Percentiles rank a stretch among this genome's conserved stretches.
Conservation (phyloP, 2,329 filamentous ascomycete genomes). For the Bimuria novae-zelandiae region DNA sequence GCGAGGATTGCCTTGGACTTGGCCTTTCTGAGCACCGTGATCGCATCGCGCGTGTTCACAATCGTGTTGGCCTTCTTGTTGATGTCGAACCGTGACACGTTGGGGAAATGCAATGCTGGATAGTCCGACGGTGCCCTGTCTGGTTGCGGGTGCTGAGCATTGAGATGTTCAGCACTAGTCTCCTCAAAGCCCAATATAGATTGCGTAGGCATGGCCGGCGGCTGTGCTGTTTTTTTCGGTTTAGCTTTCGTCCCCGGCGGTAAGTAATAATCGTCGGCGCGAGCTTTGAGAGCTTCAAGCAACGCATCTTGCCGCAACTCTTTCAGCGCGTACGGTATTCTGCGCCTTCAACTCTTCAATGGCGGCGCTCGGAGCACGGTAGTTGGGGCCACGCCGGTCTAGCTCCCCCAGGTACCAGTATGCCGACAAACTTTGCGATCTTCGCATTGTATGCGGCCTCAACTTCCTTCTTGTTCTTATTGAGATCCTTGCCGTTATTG, state of each 20-base stretch:
- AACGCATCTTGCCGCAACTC: not conserved
- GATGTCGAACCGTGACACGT: not conserved
- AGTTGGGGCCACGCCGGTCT: not conserved
- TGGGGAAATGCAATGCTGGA: not conserved
- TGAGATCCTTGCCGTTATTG: not conserved
- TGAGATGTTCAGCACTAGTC: not conserved
- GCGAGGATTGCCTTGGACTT: not conserved
- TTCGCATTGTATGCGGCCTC: constrained; percentile 11
- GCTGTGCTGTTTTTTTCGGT: not conserved
- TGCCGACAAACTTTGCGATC: constrained; percentile 22
- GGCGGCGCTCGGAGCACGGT: not conserved
- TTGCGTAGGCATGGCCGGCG: not conserved
- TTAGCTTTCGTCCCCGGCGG: not conserved
- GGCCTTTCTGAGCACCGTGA: not conserved
- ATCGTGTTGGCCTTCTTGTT: not conserved
- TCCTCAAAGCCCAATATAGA: not conserved
- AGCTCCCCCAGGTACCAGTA: constrained; percentile 11
- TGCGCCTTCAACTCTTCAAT: not conserved
- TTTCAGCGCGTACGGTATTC: not conserved
- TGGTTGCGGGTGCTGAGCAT: not conserved
- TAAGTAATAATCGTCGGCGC: not conserved
- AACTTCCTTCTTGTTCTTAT: not conserved
- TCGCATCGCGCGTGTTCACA: not conserved
- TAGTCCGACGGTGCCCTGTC: not conserved
- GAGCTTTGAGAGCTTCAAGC: not conserved